Percentiles rank a stretch among this genome's conserved stretches.
Conservation (phyloP, 1,284 basidiomycete species). For the Microbotryomycetes sp. region DNA sequence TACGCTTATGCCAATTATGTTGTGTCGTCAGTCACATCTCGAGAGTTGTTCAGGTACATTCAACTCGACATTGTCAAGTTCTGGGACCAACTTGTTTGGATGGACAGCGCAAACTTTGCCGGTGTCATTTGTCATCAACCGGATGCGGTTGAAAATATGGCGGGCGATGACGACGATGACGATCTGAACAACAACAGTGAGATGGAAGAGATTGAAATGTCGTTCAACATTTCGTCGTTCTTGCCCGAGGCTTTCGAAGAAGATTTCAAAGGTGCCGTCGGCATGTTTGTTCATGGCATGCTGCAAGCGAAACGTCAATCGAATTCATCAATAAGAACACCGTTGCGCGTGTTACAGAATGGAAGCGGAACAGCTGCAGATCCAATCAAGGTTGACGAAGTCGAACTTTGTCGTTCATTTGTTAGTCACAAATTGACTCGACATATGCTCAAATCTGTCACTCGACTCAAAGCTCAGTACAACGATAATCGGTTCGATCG, state of each 20-base stretch:
- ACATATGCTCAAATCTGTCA: conserved; percentile 59
- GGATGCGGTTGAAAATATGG: conserved; percentile 55
- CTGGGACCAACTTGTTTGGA: conserved; percentile 92
- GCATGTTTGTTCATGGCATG: conserved; percentile 79
- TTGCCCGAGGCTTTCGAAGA: conserved; percentile 76
- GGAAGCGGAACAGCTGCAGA: conserved; percentile 55
- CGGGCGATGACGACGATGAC: conserved; percentile 48
- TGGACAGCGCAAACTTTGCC: conserved; percentile 91
- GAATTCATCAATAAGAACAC: conserved; percentile 52
- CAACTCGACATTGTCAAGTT: conserved; percentile 80
- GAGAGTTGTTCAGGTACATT: conserved; percentile 93
- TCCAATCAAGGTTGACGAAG: conserved; percentile 61
- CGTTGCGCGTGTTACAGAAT: conserved; percentile 68
- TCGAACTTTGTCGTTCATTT: conserved; percentile 62
- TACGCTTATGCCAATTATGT: conserved; percentile 94
- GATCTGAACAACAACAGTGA: not conserved
- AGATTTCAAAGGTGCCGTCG: conserved; percentile 68
- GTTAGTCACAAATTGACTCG: conserved; percentile 76
- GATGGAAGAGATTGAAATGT: conserved; percentile 62
- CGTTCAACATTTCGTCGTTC: conserved; percentile 92
- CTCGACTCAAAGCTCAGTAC: conserved; percentile 56
- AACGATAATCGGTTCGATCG: conserved; percentile 53
- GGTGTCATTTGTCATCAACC: conserved; percentile 81
- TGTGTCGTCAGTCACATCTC: conserved; percentile 82
- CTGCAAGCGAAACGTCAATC: conserved; percentile 66